These are phyloP conservation scores for Malus fusca DNA, from an alignment of 306 rosid genomes.

Conservation along the genomic window DNA sequence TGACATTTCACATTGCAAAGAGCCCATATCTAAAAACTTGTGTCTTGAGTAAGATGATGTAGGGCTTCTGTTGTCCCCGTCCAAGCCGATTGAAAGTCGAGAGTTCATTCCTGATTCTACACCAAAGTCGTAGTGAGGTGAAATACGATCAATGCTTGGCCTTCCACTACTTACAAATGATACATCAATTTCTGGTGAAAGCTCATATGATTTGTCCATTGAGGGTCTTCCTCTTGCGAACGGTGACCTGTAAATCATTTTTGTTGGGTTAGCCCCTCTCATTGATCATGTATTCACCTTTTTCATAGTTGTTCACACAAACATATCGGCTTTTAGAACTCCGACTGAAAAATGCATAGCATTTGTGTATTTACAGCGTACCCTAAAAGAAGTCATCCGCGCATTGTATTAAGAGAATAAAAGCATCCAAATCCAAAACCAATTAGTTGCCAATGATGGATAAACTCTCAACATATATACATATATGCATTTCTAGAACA, in stretches of 20 bases:
- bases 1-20: not conserved
- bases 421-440: not conserved
- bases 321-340: not conserved
- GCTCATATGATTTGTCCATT: conserved; percentile 26
- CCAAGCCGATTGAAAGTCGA: conserved; percentile 30
- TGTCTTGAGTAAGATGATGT: not conserved
- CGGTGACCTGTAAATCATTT: conserved; percentile 36
- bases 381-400: not conserved
- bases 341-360: too few relatives aligned
- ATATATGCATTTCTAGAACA: too few relatives aligned
- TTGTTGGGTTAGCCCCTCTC: not conserved
- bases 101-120: conserved; percentile 21
- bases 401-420: not conserved
- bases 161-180: conserved; percentile 53
- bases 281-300: not conserved
- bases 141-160: conserved; percentile 36
- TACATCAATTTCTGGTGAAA: conserved; percentile 35
- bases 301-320: not conserved
- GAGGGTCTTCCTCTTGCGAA: conserved; percentile 28
- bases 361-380: too few relatives aligned
- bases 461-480: not conserved
- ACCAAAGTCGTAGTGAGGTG: conserved; percentile 23
- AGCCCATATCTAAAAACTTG: not conserved
- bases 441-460: not conserved
- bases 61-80: conserved; percentile 30